Evolutionary conservation across 1,139 yeast species (phyloP).

Genomic region (Candida pseudocylindracea): DNA sequence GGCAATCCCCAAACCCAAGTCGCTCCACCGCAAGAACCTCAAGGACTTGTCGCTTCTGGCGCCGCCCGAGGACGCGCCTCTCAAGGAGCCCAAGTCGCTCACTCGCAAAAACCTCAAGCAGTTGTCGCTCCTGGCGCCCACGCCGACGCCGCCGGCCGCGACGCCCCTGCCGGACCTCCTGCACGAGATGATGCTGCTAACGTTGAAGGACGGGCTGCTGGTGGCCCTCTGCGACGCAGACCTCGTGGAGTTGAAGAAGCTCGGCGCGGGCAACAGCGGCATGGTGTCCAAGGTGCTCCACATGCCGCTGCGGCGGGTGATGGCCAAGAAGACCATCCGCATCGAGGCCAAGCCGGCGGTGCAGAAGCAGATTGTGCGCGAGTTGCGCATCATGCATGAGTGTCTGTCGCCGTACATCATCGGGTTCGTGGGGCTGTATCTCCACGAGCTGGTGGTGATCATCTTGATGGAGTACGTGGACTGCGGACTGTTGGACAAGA

Average conservation of each 20-base stretch:
- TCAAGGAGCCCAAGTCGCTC: too few species aligned
- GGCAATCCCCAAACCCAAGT: too few species aligned
- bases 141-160: too few species aligned
- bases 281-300: conserved; percentile 78
- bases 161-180: too few species aligned
- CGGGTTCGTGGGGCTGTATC: conserved; percentile 77
- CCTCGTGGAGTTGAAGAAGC: conserved; percentile 45
- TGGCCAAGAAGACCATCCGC: conserved; percentile 82
- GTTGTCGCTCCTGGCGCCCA: too few species aligned
- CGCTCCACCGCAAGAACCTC: too few species aligned
- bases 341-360: conserved; percentile 67
- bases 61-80: too few species aligned
- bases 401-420: conserved; percentile 71
- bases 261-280: conserved; percentile 92
- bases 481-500: conserved; percentile 78
- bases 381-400: conserved; percentile 75
- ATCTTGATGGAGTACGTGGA: conserved; percentile 95
- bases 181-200: too few species aligned
- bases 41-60: too few species aligned
- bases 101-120: too few species aligned
- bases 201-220: not conserved
- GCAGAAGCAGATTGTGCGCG: conserved; percentile 73
- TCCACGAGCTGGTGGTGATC: conserved; percentile 43
- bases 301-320: conserved; percentile 64
- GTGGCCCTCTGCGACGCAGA: conserved; percentile 34